phyloP scores from a whole-genome alignment of 2,329 filamentous ascomycete species.

The Lecanoromycetidae sp. region DNA sequence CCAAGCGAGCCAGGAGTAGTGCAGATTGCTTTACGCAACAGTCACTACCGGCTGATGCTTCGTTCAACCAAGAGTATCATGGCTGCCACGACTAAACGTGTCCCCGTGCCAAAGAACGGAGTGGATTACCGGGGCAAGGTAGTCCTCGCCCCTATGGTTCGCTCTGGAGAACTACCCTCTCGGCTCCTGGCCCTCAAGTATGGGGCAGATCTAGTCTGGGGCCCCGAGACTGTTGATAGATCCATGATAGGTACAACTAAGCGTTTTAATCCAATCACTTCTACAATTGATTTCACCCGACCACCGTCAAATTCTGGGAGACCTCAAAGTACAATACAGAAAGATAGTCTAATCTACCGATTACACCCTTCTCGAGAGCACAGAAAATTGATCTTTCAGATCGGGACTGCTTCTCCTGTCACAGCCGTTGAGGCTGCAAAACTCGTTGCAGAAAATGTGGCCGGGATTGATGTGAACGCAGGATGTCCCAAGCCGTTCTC shows the following conservation, averaged over 20 bases:
- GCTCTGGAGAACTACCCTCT: conserved; percentile 89
- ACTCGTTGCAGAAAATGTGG: conserved; percentile 74
- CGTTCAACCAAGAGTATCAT: conserved; percentile 41
- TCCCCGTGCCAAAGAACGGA: conserved; percentile 75
- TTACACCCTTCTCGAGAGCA: conserved; percentile 68
- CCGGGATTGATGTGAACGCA: conserved; percentile 91
- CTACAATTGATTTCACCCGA: conserved; percentile 75
- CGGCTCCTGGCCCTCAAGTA: conserved; percentile 83
- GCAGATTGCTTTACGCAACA: too few species aligned
- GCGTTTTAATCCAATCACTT: conserved; percentile 60
- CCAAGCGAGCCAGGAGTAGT: too few species aligned
- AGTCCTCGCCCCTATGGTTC: conserved; percentile 94
- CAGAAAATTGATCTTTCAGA: conserved; percentile 71
- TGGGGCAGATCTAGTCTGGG: conserved; percentile 94
- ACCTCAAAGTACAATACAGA: conserved; percentile 30
- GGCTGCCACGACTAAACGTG: conserved; percentile 49
- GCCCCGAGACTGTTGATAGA: conserved; percentile 87
- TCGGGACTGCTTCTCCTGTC: conserved; percentile 75
- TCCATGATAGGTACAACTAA: conserved; percentile 80
- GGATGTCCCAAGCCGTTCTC: conserved; percentile 98
- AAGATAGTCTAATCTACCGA: conserved; percentile 67
- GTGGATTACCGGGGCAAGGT: conserved; percentile 91
- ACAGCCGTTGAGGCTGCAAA: conserved; percentile 73
- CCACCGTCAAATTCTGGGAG: conserved; percentile 49
- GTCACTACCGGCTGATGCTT: conserved; percentile 29